Conservation (phyloP, 306 rosid genomes). For the Inga leiocalycina region DNA sequence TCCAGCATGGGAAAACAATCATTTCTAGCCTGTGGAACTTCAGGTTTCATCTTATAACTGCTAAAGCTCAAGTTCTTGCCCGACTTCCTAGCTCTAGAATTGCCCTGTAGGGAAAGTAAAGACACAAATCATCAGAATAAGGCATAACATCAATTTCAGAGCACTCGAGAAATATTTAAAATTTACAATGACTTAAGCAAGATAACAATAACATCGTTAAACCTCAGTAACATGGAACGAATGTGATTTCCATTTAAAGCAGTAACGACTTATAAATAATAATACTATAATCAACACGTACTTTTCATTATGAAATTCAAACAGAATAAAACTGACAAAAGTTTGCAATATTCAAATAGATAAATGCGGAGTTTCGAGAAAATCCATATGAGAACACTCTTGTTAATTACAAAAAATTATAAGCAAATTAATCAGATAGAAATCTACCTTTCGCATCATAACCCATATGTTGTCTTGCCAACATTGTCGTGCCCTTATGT, state of each 20-base stretch:
- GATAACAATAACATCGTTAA: neutral
- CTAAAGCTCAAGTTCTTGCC: conserved; percentile 33
- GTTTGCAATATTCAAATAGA: neutral
- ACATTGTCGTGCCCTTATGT: conserved; percentile 61
- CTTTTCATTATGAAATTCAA: neutral
- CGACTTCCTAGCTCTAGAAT: conserved; percentile 34
- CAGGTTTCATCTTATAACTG: conserved; percentile 29
- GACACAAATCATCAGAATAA: conserved; percentile 25
- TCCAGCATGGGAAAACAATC: conserved; percentile 39
- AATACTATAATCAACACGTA: neutral
- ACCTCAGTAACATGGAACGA: neutral
- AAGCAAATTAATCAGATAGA: neutral
- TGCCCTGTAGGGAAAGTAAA: conserved; percentile 46
- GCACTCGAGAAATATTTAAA: neutral
- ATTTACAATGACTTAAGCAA: neutral
- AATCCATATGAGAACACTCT: neutral
- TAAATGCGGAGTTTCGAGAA: no score
- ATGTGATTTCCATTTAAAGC: neutral
- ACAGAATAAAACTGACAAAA: neutral
- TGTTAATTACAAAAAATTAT: neutral
- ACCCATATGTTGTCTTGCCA: conserved; percentile 72
- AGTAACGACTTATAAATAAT: neutral
- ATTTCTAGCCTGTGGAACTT: conserved; percentile 35
- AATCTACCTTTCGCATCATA: conserved; percentile 55
- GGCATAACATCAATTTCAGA: conserved; percentile 15